These are phyloP conservation scores for Botryosphaeria dothidea DNA, from an alignment of 2,329 filamentous ascomycete genomes.

Conservation along the genomic window DNA sequence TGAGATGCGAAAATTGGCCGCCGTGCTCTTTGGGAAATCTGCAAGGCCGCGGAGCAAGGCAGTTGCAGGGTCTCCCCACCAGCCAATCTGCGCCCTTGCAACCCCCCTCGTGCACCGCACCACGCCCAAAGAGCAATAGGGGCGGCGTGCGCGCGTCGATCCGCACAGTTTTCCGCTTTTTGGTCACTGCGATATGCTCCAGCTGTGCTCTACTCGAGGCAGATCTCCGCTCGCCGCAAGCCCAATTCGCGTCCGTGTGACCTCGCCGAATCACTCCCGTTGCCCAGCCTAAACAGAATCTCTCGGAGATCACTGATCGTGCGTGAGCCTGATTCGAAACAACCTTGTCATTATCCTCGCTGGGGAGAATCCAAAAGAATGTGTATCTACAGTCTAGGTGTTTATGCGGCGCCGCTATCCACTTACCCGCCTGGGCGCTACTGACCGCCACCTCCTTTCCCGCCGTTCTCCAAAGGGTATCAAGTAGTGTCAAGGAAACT, in stretches of 20 bases:
- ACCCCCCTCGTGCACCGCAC: not conserved
- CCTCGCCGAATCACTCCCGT: not conserved
- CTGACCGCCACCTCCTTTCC: slow-evolving; percentile 12
- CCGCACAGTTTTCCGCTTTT: slow-evolving; percentile 15
- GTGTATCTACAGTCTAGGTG: slow-evolving; percentile 12
- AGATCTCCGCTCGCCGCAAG: slow-evolving; percentile 2
- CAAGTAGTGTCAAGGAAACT: slow-evolving; percentile 10
- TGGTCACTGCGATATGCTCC: slow-evolving; percentile 7
- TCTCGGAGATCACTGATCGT: not conserved
- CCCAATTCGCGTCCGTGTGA: slow-evolving; percentile 6
- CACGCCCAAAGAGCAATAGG: slow-evolving; percentile 6
- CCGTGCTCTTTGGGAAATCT: slow-evolving; percentile 11
- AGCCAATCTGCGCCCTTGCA: not conserved
- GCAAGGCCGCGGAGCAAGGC: slow-evolving; percentile 15
- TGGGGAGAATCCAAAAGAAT: not conserved
- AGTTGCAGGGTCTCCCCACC: not conserved
- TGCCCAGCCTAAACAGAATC: not conserved
- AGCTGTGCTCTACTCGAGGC: slow-evolving; percentile 4
- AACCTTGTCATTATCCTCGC: not conserved
- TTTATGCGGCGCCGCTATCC: not conserved
- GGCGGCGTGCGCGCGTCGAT: slow-evolving; percentile 14
- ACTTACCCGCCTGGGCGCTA: not conserved
- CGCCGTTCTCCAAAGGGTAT: slow-evolving; percentile 14
- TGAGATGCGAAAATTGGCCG: slow-evolving; percentile 18
- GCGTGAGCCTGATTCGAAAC: not conserved